A percentile compares a stretch with the other conserved stretches of the same genome.
Evolutionary conservation across 1,284 basidiomycete species (phyloP).

Genomic region (Cerrena zonata): DNA sequence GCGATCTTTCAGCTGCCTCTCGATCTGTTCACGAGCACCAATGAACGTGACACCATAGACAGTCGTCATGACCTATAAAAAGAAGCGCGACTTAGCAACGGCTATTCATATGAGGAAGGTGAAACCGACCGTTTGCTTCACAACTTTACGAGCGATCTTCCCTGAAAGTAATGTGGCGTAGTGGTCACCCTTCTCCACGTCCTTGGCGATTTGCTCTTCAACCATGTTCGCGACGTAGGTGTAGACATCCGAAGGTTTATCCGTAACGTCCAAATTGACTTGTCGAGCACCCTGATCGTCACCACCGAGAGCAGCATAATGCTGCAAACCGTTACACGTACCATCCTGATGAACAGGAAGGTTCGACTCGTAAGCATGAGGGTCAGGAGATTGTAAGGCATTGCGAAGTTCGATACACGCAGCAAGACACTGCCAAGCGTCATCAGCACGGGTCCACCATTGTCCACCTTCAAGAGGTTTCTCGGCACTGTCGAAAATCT

Average conservation of each 20-base stretch:
- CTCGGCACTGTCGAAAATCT: slow-evolving; percentile 81
- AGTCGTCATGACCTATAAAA: slow-evolving; percentile 87
- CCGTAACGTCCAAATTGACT: slow-evolving; percentile 85
- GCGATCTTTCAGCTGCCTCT: slow-evolving; percentile 78
- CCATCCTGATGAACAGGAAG: slow-evolving; percentile 97
- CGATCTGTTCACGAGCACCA: slow-evolving; percentile 93
- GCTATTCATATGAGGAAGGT: not conserved
- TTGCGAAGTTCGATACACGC: slow-evolving; percentile 82
- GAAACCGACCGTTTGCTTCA: slow-evolving; percentile 85
- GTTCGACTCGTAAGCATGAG: slow-evolving; percentile 64
- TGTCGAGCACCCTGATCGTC: slow-evolving; percentile 86
- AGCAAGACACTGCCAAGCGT: slow-evolving; percentile 96
- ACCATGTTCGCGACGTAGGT: slow-evolving; percentile 87
- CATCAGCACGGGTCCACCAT: slow-evolving; percentile 93
- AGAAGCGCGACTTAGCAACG: not conserved
- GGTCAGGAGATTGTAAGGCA: slow-evolving; percentile 74
- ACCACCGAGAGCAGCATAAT: slow-evolving; percentile 96
- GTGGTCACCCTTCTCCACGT: slow-evolving; percentile 43
- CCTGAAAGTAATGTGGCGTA: slow-evolving; percentile 67
- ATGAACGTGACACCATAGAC: slow-evolving; percentile 97
- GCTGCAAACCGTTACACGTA: slow-evolving; percentile 97
- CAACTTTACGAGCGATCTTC: slow-evolving; percentile 88
- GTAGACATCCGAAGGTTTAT: slow-evolving; percentile 93
- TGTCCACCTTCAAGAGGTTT: slow-evolving; percentile 75
- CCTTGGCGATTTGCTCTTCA: slow-evolving; percentile 50